Evolutionary conservation across 805 yeast genomes (phyloP).

Genomic region (Pichia exigua): DNA sequence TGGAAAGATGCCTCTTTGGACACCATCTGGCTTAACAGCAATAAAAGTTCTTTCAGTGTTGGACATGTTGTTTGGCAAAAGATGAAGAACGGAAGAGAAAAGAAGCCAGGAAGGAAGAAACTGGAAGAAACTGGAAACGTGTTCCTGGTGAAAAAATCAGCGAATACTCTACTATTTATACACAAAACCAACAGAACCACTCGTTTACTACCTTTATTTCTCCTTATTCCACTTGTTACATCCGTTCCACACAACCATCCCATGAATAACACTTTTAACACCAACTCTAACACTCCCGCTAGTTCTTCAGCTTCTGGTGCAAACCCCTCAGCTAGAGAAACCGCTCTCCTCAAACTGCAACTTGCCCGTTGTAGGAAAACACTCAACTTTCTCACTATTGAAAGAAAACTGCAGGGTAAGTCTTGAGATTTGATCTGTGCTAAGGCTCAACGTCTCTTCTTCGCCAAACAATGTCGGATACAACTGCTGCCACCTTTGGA

Average conservation of each 20-base stretch:
- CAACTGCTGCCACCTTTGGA: background rate
- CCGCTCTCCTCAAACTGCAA: background rate
- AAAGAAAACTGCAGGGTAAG: background rate
- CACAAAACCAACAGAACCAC: background rate
- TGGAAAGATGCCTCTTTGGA: conserved; percentile 95
- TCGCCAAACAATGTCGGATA: background rate
- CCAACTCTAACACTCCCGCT: background rate
- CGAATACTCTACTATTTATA: background rate
- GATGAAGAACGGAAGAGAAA: background rate
- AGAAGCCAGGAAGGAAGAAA: background rate
- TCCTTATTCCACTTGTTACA: too few species aligned
- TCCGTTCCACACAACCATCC: too few species aligned
- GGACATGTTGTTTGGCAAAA: conserved; percentile 33
- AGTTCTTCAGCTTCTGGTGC: background rate
- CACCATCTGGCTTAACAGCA: conserved; percentile 98
- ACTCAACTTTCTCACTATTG: background rate
- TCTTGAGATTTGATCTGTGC: background rate
- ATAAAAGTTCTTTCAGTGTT: conserved; percentile 81
- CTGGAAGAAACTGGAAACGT: too few species aligned
- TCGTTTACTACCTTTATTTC: too few species aligned
- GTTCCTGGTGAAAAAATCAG: background rate
- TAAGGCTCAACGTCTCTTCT: background rate
- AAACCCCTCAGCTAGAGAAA: background rate
- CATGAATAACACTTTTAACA: too few species aligned
- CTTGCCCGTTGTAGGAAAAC: background rate